Base-by-base conservation (phyloP, 805 yeast genomes). In the Nakazawaea pomicola region DNA sequence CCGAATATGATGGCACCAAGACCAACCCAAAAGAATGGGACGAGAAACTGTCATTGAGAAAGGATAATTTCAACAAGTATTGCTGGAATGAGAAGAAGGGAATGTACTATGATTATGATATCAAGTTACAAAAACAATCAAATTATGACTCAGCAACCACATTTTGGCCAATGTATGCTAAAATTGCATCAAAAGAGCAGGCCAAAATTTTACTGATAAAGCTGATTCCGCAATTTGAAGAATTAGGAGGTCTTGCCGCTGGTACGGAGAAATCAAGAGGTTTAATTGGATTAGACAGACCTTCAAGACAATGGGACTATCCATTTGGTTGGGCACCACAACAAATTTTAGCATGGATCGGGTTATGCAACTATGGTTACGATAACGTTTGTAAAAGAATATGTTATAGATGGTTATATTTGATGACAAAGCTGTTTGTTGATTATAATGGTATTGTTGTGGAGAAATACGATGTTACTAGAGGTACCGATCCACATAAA, bases 261-360 rank as follows among this genome's bases (percentile, higher is more conserved):
- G 95, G 96, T 29, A 83, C 96, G 0, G 71, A 76, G 49, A 58
- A 70, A 48, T 80, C 90, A 2, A 67, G 95, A 49, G 95, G 96
- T 29, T 76, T 70, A 19, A 64, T 86, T 28, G 76, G 82, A 1
- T 61, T 84, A 14, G 69, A 75, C 32, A 68, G 88, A 53, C 96
- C 95, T n/a, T 77, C 83, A 10, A 71, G 98, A 59, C 99, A 91
- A 63, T 91, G 99, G 99, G 99, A 91, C 60, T 93, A 83, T 60
- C 99, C 99, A 2, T 87, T 67, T 55, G 98, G 98, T 1, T 91
- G 99, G 99, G 96, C 98, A 0, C 98, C 99, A 3, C 98, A 93
- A 58, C 99, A 91, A 61, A 86, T 91, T 14, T 60, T 91, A 41
- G 91, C 95, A 1, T 91, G 99, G 99, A 75, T 74, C 33, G 98